phyloP scores from a whole-genome alignment of 73 alveolate genomes.

The Tetrahymena borealis region DNA sequence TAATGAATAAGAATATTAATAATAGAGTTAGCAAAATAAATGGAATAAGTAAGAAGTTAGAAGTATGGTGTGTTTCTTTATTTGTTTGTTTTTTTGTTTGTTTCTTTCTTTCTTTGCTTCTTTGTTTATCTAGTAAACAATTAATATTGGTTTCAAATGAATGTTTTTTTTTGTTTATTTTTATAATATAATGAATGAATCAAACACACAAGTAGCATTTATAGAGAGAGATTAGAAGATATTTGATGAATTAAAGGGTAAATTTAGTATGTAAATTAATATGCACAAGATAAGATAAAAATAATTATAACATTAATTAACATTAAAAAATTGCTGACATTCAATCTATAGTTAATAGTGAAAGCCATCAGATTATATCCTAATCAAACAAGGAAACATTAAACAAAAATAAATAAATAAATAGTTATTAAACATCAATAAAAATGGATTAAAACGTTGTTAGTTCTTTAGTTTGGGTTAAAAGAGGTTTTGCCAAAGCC shows the following conservation, averaged over 20 bases:
- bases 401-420: neutral
- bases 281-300: neutral
- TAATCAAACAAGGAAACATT: neutral
- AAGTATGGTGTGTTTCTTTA: too few relatives aligned
- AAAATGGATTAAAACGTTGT: constrained; percentile 35
- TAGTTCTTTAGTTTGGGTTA: constrained; percentile 34
- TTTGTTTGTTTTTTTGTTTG: too few relatives aligned
- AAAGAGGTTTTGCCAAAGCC: constrained; percentile 31
- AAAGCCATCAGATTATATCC: neutral
- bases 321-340: constrained; percentile 1
- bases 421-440: neutral
- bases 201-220: neutral
- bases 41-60: too few relatives aligned
- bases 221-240: neutral
- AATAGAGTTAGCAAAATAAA: too few relatives aligned
- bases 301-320: neutral
- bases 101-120: too few relatives aligned
- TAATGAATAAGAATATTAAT: too few relatives aligned
- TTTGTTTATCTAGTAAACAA: too few relatives aligned
- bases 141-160: too few relatives aligned
- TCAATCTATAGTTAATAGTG: neutral
- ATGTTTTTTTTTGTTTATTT: too few relatives aligned
- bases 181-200: neutral
- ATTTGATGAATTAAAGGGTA: neutral
- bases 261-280: neutral